Evolutionary conservation across 2,329 filamentous ascomycete genomes (phyloP), one percentile per base, ranked within the genome.

Genomic region (Hirsutella thompsonii): DNA sequence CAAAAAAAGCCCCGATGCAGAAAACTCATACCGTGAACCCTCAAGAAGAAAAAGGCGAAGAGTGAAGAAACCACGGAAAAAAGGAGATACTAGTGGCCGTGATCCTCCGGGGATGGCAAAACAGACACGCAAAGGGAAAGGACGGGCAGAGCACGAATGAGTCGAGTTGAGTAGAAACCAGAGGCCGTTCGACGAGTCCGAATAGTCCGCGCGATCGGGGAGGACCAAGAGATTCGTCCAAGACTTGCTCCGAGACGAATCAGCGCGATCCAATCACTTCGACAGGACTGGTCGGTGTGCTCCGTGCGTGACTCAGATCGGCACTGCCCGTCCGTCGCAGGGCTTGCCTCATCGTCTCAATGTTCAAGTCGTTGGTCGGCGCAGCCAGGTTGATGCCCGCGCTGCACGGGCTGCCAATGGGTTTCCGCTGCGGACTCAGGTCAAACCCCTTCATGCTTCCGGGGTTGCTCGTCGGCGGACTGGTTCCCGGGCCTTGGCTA

Each of bases 291-390:
- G 69, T 61, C 3, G 76, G 74, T 39, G 67, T 62, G 59, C 76
- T 80, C 45, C 72, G 64, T 37, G 68, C 56, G 37, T 62, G 65
- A 48, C 69, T 68, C 43, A 95, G 64, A 56, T 95, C 90, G 16
- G 83, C 77, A 60, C 87, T 94, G 36, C 80, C 85, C 13, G 88
- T 94, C 59, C 85, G 81, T 55, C 84, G 72, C 54, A 95, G 67
- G 14, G 87, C 89, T 62, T 95, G 88, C 40, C 81, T 74, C 89
- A 95, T 94, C 4, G 89, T 95, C 68, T 95, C 88, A 48, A 95
- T 83, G 44, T 83, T 87, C 44, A 95, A 66, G 47, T 94, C 89
- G 45, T 68, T 66, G 38, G 38, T 21, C 16, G 69, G 59, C 28
- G 53, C 45, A 33, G 51, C 44, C 13, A 75, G 62, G 40, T 74